Evolutionary conservation across 495 filamentous ascomycete genomes (phyloP).

Genomic region (Neurospora sp.): DNA sequence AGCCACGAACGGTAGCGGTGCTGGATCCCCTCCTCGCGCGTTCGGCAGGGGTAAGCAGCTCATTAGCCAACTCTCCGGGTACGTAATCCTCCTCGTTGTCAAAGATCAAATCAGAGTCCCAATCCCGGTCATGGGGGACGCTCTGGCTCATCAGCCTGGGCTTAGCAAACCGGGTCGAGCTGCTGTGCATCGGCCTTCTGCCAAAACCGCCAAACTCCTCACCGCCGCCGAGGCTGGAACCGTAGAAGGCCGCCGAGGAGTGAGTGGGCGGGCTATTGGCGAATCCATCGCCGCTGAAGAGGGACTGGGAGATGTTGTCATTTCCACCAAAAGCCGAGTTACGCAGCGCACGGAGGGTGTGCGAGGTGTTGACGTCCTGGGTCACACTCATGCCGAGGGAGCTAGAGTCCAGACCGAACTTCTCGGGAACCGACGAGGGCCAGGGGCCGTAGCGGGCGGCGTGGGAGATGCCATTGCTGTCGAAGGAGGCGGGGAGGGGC

Average conservation of each 20-base stretch:
- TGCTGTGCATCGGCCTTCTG: conserved; percentile 75
- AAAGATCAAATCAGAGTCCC: conserved; percentile 79
- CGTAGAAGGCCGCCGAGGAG: conserved; percentile 12
- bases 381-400: conserved; percentile 56
- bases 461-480: conserved; percentile 89
- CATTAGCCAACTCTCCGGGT: conserved; percentile 67
- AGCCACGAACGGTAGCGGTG: conserved; percentile 27
- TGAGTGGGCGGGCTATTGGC: conserved; percentile 57
- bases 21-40: conserved; percentile 69
- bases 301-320: conserved; percentile 32
- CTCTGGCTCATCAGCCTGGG: conserved; percentile 71
- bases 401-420: conserved; percentile 85
- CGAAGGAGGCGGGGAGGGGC: conserved; percentile 88
- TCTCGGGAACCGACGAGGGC: conserved; percentile 84
- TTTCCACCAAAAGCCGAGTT: conserved; percentile 68
- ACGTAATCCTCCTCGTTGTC: conserved; percentile 74
- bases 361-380: conserved; percentile 52
- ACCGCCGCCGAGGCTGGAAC: conserved; percentile 33
- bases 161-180: conserved; percentile 52
- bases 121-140: conserved; percentile 62
- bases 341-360: conserved; percentile 70
- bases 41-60: conserved; percentile 86
- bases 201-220: conserved; percentile 50
- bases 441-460: conserved; percentile 83
- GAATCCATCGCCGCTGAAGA: conserved; percentile 39